Base-by-base conservation (phyloP, 108 stramenopile species). In the Nannochloropsis salina region DNA sequence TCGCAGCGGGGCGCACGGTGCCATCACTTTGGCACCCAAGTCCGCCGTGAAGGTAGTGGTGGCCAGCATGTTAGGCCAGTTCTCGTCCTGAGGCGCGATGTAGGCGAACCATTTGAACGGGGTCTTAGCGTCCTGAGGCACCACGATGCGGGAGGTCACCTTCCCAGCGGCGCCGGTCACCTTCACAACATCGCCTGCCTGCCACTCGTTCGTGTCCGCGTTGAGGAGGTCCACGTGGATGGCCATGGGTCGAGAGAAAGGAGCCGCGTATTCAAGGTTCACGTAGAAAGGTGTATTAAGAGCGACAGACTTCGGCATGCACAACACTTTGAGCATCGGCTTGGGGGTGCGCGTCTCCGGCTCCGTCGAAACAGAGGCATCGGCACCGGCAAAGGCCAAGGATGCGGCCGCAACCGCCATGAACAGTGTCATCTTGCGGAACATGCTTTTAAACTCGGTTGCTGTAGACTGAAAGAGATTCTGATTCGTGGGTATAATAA, bases 181-280 rank as follows among this genome's bases (percentile, higher is more conserved):
- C 61, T 74, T 74, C 2, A 74, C 61, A 15, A n/a, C n/a, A n/a
- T 74, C 61, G 61, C 61, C 61, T n/a, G 61, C 61, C 61, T 74
- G 61, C 61, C 61, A 74, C 8, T 74, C 61, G 61, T 74, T 74
- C 61, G 61, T 74, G 5, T 74, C 61, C 5, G 61, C 61, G 61
- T 74, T 74, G 61, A 74, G 61, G 20, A 74, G 61, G 61, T 74
- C 61, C 61, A 74, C 61, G 61, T 74, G 61, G 61, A 74, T 74
- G 20, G 61, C 61, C 61, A 74, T 74, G 8, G 61, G 61, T n/a
- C 61, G 61, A 15, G 61, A 74, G 61, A 74, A 74, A 6, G 61
- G 61, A 15, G 61, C 15, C 61, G 61, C 15, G 61, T 74, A 74
- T n/a, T 74, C 20, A 15, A 74, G 61, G 61, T 74, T 74, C 61